Evolutionary conservation across 768 basidiomycete species (phyloP), one percentile per base, ranked within the genome.

Genomic region (Lactarius quietus): DNA sequence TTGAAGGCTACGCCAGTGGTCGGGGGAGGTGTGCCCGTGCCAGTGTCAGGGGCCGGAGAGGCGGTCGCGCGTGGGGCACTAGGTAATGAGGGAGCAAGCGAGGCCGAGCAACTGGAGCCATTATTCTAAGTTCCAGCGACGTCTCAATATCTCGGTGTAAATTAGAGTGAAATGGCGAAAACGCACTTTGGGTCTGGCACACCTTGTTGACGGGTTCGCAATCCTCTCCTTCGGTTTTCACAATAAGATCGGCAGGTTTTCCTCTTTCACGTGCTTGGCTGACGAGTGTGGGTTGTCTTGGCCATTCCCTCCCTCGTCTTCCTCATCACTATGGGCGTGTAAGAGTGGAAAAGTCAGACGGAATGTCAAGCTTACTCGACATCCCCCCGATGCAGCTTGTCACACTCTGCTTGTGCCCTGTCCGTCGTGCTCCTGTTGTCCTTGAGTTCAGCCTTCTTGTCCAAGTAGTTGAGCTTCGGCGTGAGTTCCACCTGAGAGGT

Each of bases 351-450:
- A 45, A 39, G 35, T 1, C 10, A 33, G 14, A 35, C 17, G 28
- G 26, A 43, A 36, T 14, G 28, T n/a, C 41, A 15, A 1, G 77
- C 93, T 76, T 74, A 95, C 92, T 97, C 95, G 56, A 98, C 84
- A 18, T 95, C 92, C 65, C 89, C 85, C 39, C 98, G 79, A 66
- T 77, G 82, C 15, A 99, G 82, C 56, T 86, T 83, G 57, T 93
- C 89, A 63, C 95, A 91, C 69, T 86, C 76, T 17, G 78, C 81
- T 31, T 80, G 79, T 83, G 85, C 90, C 69, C 90, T 84, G 7
- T 83, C 81, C 36, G 95, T 77, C 57, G 77, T 79, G 8, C 74
- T 74, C 26, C 84, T 83, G 66, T 87, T 85, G 3, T 85, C 82
- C 6, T 80, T 78, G 36, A 79, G 72, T 48, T 87, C 83, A 71